Evolutionary conservation across 495 filamentous ascomycete genomes (phyloP).

Genomic region (Podospora anserina): DNA sequence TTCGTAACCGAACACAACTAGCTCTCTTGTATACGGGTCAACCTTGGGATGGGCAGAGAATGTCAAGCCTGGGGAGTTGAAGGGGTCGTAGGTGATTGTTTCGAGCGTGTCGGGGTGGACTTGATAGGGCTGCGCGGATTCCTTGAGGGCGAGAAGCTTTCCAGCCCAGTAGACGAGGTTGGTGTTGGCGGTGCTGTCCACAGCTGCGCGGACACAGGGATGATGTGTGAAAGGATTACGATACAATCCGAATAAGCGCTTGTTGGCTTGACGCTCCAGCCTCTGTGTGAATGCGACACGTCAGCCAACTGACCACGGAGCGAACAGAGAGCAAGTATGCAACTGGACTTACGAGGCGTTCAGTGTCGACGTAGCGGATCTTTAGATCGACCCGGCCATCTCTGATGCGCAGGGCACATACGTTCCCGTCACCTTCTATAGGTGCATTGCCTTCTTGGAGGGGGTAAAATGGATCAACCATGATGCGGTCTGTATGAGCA

Average conservation of each 20-base stretch:
- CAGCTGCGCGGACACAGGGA: background rate
- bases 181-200: background rate
- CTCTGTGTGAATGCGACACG: background rate
- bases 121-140: constrained; percentile 10
- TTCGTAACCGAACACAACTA: background rate
- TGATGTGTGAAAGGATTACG: background rate
- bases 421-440: background rate
- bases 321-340: too few species aligned
- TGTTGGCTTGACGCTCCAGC: background rate
- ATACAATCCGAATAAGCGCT: background rate
- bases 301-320: too few species aligned
- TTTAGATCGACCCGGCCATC: background rate
- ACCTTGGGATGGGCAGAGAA: background rate
- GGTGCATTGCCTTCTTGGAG: background rate
- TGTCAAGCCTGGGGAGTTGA: background rate
- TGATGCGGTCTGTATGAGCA: background rate
- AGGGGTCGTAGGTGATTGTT: background rate
- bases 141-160: constrained; percentile 12
- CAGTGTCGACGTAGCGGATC: background rate
- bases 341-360: background rate
- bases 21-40: background rate
- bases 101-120: constrained; percentile 13
- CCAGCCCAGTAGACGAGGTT: background rate
- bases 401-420: background rate
- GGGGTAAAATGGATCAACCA: background rate